Base-by-base conservation (phyloP, 2,329 filamentous ascomycete genomes). In the Fusarium tanahbumbuense region DNA sequence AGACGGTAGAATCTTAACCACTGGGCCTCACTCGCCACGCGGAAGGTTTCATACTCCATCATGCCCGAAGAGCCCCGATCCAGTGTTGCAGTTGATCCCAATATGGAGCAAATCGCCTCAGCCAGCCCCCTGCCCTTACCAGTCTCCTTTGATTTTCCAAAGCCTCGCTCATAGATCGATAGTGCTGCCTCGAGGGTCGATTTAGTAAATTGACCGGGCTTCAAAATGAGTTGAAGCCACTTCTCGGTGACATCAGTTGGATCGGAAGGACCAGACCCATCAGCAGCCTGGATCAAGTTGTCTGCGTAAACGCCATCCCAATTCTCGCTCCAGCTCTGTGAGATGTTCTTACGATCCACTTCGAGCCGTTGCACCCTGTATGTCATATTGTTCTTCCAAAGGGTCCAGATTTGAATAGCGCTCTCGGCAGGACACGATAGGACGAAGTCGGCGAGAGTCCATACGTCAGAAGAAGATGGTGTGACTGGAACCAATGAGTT, bases 1-100 rank as follows among this genome's bases (percentile, higher is more conserved):
- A 98, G 86, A 32, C 94, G 90, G 82, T 94, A 97, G 79, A 97
- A 97, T 53, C 92, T 89, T 68, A 92, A 89, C 96, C 96, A 99
- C 78, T 97, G 94, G 13, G 88, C 86, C 76, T 96, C 92, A 56
- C 91, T 90, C 32, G 93, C 90, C 34, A 85, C 83, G 60, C 92
- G 87, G 77, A 94, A 96, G 60, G 90, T 86, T 25, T 92, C 89
- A 72, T 93, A 93, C 75, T 97, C 92, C 80, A 93, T 88, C 28
- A 86, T 87, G 16, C 89, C 89, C 16, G 88, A 85, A 12, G 88
- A 82, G 30, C 83, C 84, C 56, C 88, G 89, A 46, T 88, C 86
- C 37, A 94, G 82, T 1, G 87, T 85, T 16, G 92, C 89, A 13
- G 91, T 92, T 9, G 89, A 87, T 18, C 90, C 88, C 37, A 97